Evolutionary conservation across 179 eudicot species (phyloP).

Genomic region (Silene vulgaris): DNA sequence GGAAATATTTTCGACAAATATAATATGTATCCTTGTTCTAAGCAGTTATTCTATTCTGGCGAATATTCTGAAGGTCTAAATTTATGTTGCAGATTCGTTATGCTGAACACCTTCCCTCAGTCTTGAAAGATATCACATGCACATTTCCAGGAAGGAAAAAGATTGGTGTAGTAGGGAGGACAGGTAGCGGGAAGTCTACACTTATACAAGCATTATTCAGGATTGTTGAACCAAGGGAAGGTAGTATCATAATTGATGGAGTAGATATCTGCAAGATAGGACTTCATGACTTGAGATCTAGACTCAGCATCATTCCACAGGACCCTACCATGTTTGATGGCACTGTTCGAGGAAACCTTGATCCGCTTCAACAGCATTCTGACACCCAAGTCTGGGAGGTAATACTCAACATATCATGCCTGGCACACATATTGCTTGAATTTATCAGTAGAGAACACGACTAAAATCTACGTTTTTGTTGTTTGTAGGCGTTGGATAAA

Average conservation of each 20-base stretch:
- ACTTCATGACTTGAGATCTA: conserved; percentile 79
- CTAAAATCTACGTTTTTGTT: not conserved
- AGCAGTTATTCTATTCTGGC: no score
- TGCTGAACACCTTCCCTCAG: conserved; percentile 83
- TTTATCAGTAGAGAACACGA: not conserved
- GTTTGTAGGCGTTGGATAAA: conserved; percentile 69
- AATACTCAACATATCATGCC: conserved; percentile 5
- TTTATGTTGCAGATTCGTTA: conserved; percentile 61
- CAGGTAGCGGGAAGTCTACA: conserved; percentile 95
- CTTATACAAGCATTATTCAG: conserved; percentile 86
- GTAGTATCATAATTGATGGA: conserved; percentile 66
- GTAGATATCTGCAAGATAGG: conserved; percentile 76
- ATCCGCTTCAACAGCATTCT: conserved; percentile 63
- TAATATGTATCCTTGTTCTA: no score
- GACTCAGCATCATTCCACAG: conserved; percentile 92
- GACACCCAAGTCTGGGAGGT: conserved; percentile 89
- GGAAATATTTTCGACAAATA: no score
- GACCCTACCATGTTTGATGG: conserved; percentile 95
- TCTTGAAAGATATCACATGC: conserved; percentile 73
- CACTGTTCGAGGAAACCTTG: conserved; percentile 80
- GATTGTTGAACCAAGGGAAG: conserved; percentile 69
- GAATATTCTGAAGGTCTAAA: no score
- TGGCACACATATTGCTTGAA: not conserved
- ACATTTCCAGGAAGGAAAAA: conserved; percentile 81
- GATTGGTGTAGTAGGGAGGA: conserved; percentile 89